Conservation (phyloP, 31 red algal species). For the Odonthalia washingtoniensis region DNA sequence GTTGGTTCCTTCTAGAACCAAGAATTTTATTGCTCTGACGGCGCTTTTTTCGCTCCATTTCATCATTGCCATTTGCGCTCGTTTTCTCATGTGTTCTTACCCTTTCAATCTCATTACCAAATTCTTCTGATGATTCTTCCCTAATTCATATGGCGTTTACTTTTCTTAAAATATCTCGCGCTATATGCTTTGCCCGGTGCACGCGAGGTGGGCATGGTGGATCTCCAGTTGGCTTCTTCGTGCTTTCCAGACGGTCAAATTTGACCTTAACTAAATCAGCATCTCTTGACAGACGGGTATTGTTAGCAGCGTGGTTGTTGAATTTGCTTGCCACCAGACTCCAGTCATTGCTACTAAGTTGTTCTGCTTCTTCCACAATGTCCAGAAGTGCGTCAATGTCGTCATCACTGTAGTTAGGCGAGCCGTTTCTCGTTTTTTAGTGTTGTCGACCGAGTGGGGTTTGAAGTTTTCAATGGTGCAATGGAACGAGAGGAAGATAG, state of each 20-base stretch:
- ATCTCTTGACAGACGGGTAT: not conserved
- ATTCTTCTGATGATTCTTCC: too few relatives aligned
- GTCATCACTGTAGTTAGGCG: too few relatives aligned
- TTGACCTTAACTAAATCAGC: not conserved
- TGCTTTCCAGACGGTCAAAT: not conserved
- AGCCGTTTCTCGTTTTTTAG: too few relatives aligned
- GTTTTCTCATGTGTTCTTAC: too few relatives aligned
- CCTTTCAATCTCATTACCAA: too few relatives aligned
- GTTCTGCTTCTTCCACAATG: not conserved
- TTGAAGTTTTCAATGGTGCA: too few relatives aligned
- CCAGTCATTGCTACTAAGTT: constrained; percentile 28
- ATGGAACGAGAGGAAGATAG: too few relatives aligned
- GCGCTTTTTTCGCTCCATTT: too few relatives aligned
- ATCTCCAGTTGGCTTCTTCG: constrained; percentile 22
- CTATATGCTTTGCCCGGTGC: not conserved
- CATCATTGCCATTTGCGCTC: too few relatives aligned
- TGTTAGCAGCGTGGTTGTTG: not conserved
- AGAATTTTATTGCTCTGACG: too few relatives aligned
- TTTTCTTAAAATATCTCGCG: not conserved
- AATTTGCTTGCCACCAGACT: not conserved
- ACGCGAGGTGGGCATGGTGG: not conserved
- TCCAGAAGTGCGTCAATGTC: not conserved
- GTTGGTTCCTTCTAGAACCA: too few relatives aligned
- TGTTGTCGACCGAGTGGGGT: too few relatives aligned
- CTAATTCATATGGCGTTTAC: not conserved